Evolutionary conservation across 192 early-diverging fungal genomes (phyloP).

Genomic region (Coemansia sp.): DNA sequence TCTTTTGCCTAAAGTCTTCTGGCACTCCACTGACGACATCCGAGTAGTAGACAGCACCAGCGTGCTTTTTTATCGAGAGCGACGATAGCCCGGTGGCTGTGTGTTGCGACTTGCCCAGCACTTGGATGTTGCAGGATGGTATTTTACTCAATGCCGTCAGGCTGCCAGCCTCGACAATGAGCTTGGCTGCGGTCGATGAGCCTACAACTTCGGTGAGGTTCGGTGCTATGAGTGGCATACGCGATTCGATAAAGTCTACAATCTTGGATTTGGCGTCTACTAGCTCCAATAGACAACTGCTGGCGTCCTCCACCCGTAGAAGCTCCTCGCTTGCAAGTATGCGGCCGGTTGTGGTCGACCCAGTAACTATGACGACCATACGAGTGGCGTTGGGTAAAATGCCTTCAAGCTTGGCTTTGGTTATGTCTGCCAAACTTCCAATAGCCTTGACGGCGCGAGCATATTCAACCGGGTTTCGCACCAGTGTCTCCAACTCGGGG

Average conservation of each 20-base stretch:
- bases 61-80: constrained; percentile 65
- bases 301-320: constrained; percentile 69
- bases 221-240: constrained; percentile 91
- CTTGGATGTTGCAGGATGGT: constrained; percentile 85
- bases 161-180: constrained; percentile 89
- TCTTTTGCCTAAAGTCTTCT: constrained; percentile 75
- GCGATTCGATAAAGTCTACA: constrained; percentile 84
- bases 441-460: constrained; percentile 80
- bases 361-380: constrained; percentile 91
- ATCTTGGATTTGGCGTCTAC: constrained; percentile 65
- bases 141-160: constrained; percentile 82
- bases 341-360: constrained; percentile 77
- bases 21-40: constrained; percentile 69
- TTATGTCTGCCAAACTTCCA: constrained; percentile 76
- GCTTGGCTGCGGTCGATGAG: constrained; percentile 80
- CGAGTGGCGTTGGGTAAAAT: constrained; percentile 79
- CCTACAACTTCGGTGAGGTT: constrained; percentile 88
- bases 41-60: constrained; percentile 77
- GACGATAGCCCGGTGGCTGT: constrained; percentile 26
- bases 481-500: constrained; percentile 89
- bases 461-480: constrained; percentile 86
- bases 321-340: constrained; percentile 63
- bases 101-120: constrained; percentile 55
- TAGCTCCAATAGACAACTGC: constrained; percentile 67
- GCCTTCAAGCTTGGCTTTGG: constrained; percentile 72